phyloP scores from a whole-genome alignment of 2,329 filamentous ascomycete genomes.

The Triangularia verruculosa region DNA sequence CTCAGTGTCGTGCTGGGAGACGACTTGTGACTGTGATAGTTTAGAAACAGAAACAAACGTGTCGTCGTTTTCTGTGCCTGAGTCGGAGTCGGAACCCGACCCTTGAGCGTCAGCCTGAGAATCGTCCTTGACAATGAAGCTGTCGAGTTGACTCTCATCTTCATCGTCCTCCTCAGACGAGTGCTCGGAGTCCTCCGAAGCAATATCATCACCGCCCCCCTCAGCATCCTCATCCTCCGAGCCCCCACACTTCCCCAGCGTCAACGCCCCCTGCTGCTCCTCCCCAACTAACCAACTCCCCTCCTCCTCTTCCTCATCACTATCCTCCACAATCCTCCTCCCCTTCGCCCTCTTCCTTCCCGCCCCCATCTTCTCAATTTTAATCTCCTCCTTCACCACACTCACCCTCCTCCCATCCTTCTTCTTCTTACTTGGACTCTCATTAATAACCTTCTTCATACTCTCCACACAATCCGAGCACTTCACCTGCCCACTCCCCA shows the following conservation, averaged over 20 bases:
- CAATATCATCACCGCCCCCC: slow-evolving; percentile 77
- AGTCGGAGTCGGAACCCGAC: slow-evolving; percentile 5
- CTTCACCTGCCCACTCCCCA: slow-evolving; percentile 36
- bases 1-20: slow-evolving; percentile 32
- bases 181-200: slow-evolving; percentile 63
- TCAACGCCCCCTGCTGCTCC: slow-evolving; percentile 56
- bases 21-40: slow-evolving; percentile 32
- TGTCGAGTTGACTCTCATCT: slow-evolving; percentile 52
- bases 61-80: slow-evolving; percentile 33
- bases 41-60: slow-evolving; percentile 39
- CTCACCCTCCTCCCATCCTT: slow-evolving; percentile 38
- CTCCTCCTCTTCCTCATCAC: slow-evolving; percentile 66
- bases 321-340: slow-evolving; percentile 60
- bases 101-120: slow-evolving; percentile 12
- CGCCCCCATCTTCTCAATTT: slow-evolving; percentile 30
- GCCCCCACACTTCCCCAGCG: slow-evolving; percentile 76
- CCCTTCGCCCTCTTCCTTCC: slow-evolving; percentile 42
- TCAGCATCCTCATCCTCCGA: slow-evolving; percentile 86
- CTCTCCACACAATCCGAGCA: slow-evolving; percentile 76
- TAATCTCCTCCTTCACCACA: slow-evolving; percentile 34
- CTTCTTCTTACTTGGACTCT: slow-evolving; percentile 39
- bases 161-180: slow-evolving; percentile 55
- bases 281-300: slow-evolving; percentile 79
- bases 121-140: slow-evolving; percentile 55
- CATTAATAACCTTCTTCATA: slow-evolving; percentile 59